phyloP scores from a whole-genome alignment of 495 filamentous ascomycete species.

The Cercophora newfieldiana region DNA sequence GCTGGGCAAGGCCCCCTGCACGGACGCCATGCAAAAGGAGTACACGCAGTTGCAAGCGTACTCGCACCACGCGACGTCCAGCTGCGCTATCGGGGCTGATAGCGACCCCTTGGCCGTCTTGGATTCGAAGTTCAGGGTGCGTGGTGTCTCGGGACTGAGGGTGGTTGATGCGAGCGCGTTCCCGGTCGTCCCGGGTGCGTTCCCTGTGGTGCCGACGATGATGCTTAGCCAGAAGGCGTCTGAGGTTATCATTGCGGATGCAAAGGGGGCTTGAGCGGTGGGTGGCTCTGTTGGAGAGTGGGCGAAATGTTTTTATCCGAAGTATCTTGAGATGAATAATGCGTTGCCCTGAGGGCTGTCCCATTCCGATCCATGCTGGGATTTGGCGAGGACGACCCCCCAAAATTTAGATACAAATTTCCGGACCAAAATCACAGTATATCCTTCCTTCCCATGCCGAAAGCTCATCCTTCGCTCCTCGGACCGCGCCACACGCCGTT shows the following conservation, averaged over 20 bases:
- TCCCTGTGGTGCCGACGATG: constrained; percentile 16
- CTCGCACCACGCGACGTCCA: constrained; percentile 17
- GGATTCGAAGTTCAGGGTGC: constrained; percentile 14
- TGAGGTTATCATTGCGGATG: constrained; percentile 12
- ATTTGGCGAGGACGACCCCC: no score
- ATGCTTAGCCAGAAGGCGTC: constrained; percentile 14
- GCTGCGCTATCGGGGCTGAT: constrained; percentile 11
- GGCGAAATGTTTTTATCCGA: no score
- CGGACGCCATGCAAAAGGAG: constrained; percentile 26
- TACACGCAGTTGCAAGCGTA: constrained; percentile 12
- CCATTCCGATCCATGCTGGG: no score
- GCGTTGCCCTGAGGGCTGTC: no score
- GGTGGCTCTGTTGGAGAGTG: no score
- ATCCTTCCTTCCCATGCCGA: background rate
- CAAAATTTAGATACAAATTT: no score
- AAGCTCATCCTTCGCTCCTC: background rate
- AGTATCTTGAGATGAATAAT: no score
- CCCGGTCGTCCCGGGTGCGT: constrained; percentile 10
- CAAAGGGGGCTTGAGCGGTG: constrained; percentile 4
- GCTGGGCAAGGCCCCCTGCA: constrained; percentile 26
- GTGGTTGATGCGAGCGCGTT: constrained; percentile 12
- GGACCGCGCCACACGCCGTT: background rate
- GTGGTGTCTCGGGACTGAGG: constrained; percentile 8
- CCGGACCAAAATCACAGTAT: background rate
- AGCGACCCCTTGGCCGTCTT: constrained; percentile 9